phyloP scores from a whole-genome alignment of 2,329 filamentous ascomycete genomes.

The Cryphonectria japonica region DNA sequence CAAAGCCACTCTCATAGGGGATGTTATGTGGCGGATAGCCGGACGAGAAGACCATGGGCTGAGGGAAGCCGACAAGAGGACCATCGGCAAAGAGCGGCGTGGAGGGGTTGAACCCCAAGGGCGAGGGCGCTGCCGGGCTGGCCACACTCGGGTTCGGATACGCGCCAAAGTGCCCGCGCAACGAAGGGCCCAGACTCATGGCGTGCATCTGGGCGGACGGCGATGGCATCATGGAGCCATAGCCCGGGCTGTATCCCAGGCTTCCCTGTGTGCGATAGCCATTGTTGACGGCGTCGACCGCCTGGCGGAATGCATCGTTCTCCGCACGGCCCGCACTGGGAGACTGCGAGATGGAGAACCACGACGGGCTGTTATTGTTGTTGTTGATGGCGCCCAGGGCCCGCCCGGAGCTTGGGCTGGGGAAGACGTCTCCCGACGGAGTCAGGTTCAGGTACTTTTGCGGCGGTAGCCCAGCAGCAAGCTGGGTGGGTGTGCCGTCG shows the following conservation, averaged over 20 bases:
- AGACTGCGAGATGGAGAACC: constrained; percentile 30
- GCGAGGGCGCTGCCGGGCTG: constrained; percentile 46
- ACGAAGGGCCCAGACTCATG: constrained; percentile 15
- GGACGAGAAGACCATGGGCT: constrained; percentile 33
- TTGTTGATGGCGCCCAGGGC: constrained; percentile 24
- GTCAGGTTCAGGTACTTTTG: constrained; percentile 83
- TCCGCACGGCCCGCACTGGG: constrained; percentile 17
- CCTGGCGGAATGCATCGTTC: constrained; percentile 9
- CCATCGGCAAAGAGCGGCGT: constrained; percentile 44
- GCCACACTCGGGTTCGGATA: constrained; percentile 40
- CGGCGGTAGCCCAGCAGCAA: constrained; percentile 73
- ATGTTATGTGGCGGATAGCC: constrained; percentile 42
- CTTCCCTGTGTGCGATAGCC: constrained; percentile 20
- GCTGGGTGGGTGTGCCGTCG: constrained; percentile 78
- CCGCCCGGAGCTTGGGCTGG: constrained; percentile 34
- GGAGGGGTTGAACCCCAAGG: constrained; percentile 41
- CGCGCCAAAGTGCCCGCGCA: constrained; percentile 22
- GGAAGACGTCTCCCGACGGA: constrained; percentile 46
- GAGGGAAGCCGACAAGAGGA: constrained; percentile 35
- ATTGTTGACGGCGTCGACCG: constrained; percentile 11
- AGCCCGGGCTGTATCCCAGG: constrained; percentile 24
- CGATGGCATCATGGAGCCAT: constrained; percentile 24
- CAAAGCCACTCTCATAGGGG: constrained; percentile 39
- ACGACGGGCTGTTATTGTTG: constrained; percentile 30
- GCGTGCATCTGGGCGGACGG: constrained; percentile 33